Evolutionary conservation across 2,329 filamentous ascomycete genomes (phyloP).

Genomic region (Fusarium nelsonii): DNA sequence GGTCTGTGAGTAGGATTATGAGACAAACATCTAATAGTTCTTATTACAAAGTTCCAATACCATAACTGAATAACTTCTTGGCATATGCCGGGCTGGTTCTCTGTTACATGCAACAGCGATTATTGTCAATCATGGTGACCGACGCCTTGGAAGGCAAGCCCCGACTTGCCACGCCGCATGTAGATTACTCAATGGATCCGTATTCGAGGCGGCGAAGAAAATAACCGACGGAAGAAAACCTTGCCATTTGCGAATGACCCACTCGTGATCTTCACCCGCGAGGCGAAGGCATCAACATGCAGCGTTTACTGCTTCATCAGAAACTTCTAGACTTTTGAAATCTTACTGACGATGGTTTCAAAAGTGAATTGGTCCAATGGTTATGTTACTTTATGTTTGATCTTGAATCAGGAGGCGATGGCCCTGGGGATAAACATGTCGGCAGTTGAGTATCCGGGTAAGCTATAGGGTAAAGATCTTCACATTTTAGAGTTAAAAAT

Average conservation of each 20-base stretch:
- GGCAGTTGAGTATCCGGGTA: background rate
- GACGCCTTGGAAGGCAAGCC: background rate
- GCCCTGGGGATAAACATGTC: background rate
- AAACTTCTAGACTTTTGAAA: background rate
- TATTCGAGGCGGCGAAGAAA: background rate
- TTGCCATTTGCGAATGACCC: background rate
- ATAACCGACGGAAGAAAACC: background rate
- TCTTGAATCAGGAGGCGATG: slow-evolving; percentile 6
- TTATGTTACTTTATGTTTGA: background rate
- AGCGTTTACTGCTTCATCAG: slow-evolving; percentile 4
- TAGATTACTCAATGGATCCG: background rate
- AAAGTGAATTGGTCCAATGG: background rate
- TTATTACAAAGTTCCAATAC: background rate
- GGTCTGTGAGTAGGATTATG: background rate
- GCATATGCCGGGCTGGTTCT: background rate
- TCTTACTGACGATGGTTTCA: background rate
- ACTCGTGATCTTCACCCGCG: slow-evolving; percentile 11
- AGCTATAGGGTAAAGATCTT: slow-evolving; percentile 14
- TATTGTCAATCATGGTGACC: background rate
- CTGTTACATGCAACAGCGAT: background rate
- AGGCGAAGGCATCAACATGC: slow-evolving; percentile 4
- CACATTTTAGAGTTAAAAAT: background rate
- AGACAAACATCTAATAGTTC: background rate
- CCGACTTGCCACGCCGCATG: background rate
- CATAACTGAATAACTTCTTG: background rate